Evolutionary conservation across 345 rosid species (phyloP).

Genomic region (Salix arbutifolia): DNA sequence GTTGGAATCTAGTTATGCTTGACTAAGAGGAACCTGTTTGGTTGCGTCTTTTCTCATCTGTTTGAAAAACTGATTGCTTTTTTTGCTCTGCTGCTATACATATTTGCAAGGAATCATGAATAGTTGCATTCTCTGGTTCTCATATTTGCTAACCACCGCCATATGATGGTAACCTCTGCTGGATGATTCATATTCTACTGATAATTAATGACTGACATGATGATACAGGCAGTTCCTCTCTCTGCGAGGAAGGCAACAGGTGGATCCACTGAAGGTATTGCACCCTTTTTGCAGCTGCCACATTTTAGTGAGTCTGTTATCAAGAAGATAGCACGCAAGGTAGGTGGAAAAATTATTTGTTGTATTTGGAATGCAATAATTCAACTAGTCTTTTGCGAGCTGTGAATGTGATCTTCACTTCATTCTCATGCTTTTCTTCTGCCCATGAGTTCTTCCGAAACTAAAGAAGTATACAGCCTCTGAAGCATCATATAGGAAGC

Average conservation of each 20-base stretch:
- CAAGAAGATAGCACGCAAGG: constrained; percentile 95
- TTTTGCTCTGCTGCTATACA: background rate
- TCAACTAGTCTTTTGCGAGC: background rate
- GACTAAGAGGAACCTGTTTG: background rate
- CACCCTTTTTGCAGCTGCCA: constrained; percentile 94
- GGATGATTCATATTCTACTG: background rate
- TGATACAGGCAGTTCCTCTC: constrained; percentile 88
- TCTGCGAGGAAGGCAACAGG: constrained; percentile 87
- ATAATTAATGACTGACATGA: background rate
- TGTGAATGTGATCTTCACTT: background rate
- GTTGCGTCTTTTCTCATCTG: background rate
- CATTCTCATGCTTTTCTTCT: background rate
- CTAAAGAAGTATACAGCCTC: background rate
- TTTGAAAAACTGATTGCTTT: background rate
- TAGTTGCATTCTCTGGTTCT: background rate
- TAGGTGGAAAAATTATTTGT: constrained; percentile 12
- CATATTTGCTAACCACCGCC: background rate
- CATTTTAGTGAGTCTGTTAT: constrained; percentile 72
- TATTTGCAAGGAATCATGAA: background rate
- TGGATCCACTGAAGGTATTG: constrained; percentile 81
- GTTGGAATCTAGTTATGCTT: background rate
- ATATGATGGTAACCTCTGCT: background rate
- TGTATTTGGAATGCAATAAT: background rate
- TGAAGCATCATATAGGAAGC: background rate
- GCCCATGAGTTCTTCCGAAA: background rate